Percentiles rank a stretch among this genome's conserved stretches.
Evolutionary conservation across 306 rosid genomes (phyloP).

Genomic region (Trichosanthes cucumerina): DNA sequence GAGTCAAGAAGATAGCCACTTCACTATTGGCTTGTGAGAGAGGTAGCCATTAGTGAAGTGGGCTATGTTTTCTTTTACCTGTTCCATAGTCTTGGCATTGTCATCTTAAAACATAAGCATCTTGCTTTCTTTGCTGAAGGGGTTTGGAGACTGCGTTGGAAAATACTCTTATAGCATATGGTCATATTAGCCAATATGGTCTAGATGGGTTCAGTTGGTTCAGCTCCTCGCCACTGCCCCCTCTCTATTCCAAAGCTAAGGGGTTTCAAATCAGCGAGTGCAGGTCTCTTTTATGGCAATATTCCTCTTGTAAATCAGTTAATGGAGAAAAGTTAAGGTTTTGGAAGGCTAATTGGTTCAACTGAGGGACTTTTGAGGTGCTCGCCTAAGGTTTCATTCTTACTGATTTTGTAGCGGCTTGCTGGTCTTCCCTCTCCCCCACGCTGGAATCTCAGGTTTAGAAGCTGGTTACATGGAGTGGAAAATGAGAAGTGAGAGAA

Average conservation of each 20-base stretch:
- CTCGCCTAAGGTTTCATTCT: neutral
- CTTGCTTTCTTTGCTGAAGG: neutral
- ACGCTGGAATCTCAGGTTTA: neutral
- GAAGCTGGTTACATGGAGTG: neutral
- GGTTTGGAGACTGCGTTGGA: neutral
- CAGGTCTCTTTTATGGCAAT: neutral
- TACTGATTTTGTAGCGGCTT: neutral
- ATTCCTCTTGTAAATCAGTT: neutral
- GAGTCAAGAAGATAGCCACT: neutral
- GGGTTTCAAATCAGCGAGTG: neutral
- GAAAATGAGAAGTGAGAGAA: neutral
- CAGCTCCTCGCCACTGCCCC: neutral
- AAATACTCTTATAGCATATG: neutral
- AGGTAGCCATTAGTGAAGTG: neutral
- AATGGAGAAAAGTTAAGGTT: neutral
- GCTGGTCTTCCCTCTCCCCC: neutral
- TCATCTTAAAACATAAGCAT: neutral
- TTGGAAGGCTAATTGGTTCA: neutral
- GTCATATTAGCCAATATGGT: neutral
- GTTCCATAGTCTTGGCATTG: neutral
- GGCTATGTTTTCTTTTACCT: neutral
- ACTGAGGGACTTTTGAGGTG: neutral
- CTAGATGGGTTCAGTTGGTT: neutral
- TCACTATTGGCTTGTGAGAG: neutral
- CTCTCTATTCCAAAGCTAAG: neutral